phyloP scores from a whole-genome alignment of 176 grass and related monocot species.

The Ensete glaucum region DNA sequence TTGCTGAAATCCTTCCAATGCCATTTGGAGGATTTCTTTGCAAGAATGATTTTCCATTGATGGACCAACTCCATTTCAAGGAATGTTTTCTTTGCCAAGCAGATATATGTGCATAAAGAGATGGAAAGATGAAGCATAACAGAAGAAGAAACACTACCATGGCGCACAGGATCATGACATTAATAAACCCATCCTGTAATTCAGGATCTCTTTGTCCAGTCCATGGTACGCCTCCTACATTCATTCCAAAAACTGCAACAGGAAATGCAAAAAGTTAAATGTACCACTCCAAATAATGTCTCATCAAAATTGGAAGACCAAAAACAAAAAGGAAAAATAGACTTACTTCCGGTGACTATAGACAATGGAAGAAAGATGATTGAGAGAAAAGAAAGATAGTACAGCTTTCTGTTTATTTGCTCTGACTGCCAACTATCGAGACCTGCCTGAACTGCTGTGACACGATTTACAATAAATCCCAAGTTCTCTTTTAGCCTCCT shows the following conservation, averaged over 20 bases:
- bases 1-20: conserved; percentile 7
- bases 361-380: conserved; percentile 90
- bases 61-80: conserved; percentile 47
- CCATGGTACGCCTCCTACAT: conserved; percentile 88
- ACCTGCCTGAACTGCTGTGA: conserved; percentile 76
- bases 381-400: conserved; percentile 87
- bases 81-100: conserved; percentile 46
- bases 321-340: background rate
- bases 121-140: conserved; percentile 74
- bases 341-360: conserved; percentile 76
- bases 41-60: conserved; percentile 35
- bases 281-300: background rate
- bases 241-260: conserved; percentile 82
- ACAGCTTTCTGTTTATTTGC: conserved; percentile 86
- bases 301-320: no score
- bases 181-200: conserved; percentile 65
- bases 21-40: conserved; percentile 42
- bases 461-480: conserved; percentile 72
- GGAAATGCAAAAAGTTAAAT: background rate
- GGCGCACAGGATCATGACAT: conserved; percentile 68
- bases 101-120: conserved; percentile 49
- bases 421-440: conserved; percentile 95
- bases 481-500: conserved; percentile 90
- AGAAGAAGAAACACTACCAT: conserved; percentile 52
- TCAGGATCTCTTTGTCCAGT: conserved; percentile 61